phyloP scores from a whole-genome alignment of 2,329 filamentous ascomycete genomes.

The Colletotrichum incanum region DNA sequence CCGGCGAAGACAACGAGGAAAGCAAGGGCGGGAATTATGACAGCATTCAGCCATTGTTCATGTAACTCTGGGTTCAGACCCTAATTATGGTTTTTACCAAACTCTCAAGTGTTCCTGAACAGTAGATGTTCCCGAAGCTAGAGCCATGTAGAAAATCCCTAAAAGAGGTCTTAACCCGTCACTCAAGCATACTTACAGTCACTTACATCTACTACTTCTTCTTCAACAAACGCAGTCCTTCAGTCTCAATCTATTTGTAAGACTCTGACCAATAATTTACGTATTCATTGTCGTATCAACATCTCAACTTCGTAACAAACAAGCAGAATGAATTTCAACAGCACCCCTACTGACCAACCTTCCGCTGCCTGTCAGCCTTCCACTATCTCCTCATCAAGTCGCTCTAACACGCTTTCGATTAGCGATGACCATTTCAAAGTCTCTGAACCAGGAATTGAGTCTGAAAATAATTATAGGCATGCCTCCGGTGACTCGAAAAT shows the following conservation, averaged over 20 bases:
- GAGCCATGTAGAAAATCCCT: not conserved
- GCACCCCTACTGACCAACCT: too few relatives aligned
- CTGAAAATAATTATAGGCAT: too few relatives aligned
- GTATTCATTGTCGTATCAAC: too few relatives aligned
- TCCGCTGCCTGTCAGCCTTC: not conserved
- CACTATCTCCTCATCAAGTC: not conserved
- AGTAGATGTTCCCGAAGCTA: not conserved
- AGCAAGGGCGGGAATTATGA: not conserved
- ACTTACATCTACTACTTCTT: too few relatives aligned
- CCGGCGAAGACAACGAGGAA: not conserved
- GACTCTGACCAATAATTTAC: fast-evolving
- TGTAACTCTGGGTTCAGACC: not conserved
- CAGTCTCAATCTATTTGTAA: not conserved
- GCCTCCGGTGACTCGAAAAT: too few relatives aligned
- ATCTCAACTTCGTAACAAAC: too few relatives aligned
- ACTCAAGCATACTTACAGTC: not conserved
- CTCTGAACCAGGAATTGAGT: not conserved
- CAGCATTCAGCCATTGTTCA: not conserved
- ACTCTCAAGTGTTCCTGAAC: not conserved
- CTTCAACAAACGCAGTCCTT: not conserved
- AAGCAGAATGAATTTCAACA: not conserved
- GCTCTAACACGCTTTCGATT: not conserved
- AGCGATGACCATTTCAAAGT: not conserved
- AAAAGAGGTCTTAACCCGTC: not conserved
- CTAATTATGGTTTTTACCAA: not conserved